Evolutionary conservation across 208 protist genomes (phyloP).

Genomic region (Leishmania mexicana): DNA sequence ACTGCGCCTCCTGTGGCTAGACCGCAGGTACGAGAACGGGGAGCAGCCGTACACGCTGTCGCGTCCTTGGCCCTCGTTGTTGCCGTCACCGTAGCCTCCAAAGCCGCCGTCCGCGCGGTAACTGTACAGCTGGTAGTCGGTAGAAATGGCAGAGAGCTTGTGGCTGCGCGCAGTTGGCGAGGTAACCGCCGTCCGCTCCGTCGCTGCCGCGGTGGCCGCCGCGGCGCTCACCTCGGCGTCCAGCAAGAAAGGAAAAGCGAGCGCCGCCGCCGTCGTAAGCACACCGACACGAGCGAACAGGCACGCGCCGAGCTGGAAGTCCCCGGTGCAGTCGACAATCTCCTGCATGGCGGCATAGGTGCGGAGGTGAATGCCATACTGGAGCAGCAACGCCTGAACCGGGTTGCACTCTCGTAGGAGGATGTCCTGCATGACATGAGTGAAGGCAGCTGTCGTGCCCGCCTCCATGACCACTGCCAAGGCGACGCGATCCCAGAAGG

Average conservation of each 20-base stretch:
- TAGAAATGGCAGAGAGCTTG: background rate
- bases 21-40: constrained; percentile 12
- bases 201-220: constrained; percentile 10
- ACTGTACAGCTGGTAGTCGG: background rate
- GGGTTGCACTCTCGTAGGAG: constrained; percentile 50
- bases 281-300: constrained; percentile 79
- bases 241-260: constrained; percentile 31
- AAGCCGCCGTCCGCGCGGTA: background rate
- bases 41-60: constrained; percentile 3
- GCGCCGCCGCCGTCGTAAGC: constrained; percentile 28
- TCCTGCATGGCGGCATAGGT: constrained; percentile 68
- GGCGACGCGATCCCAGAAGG: constrained; percentile 83
- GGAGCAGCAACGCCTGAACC: constrained; percentile 63
- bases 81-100: background rate
- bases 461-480: constrained; percentile 64
- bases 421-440: constrained; percentile 36
- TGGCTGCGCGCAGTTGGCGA: background rate
- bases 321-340: constrained; percentile 80
- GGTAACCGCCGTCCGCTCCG: constrained; percentile 4
- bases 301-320: constrained; percentile 87
- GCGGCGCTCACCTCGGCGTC: constrained; percentile 20
- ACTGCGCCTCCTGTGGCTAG: background rate
- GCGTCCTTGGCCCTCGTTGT: background rate
- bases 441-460: constrained; percentile 29
- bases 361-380: constrained; percentile 55